Percentiles rank a stretch among this genome's conserved stretches.
Evolutionary conservation across 176 grass and related monocot species (phyloP).

Genomic region (Raddia guianensis): DNA sequence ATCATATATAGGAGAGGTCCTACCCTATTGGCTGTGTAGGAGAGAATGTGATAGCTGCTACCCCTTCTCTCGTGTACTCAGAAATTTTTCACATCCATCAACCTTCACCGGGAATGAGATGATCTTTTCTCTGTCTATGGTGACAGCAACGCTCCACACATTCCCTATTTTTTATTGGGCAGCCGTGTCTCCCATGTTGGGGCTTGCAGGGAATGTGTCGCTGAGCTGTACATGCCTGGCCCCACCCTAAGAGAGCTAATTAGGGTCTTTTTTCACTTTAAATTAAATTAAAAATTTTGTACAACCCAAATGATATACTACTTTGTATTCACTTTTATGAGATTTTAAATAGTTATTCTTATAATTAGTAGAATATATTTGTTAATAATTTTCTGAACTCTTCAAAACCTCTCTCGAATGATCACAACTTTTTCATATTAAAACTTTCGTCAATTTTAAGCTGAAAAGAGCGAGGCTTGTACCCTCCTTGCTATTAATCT

Average conservation of each 20-base stretch:
- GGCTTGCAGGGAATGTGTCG: constrained; percentile 37
- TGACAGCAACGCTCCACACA: constrained; percentile 44
- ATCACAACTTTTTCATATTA: too few relatives aligned
- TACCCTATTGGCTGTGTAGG: constrained; percentile 7
- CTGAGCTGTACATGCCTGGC: constrained; percentile 28
- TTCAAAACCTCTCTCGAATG: too few relatives aligned
- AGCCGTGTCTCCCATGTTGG: background rate
- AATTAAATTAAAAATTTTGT: background rate
- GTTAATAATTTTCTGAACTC: too few relatives aligned
- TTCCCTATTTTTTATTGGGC: constrained; percentile 43
- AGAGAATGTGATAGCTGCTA: constrained; percentile 18
- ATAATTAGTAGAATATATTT: too few relatives aligned
- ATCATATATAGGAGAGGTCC: too few relatives aligned
- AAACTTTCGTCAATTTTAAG: too few relatives aligned
- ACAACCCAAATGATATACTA: too few relatives aligned
- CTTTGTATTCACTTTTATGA: too few relatives aligned
- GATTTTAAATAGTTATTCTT: too few relatives aligned
- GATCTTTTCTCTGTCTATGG: constrained; percentile 22
- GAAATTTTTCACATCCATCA: constrained; percentile 45
- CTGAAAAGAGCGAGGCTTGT: too few relatives aligned
- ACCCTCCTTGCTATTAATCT: too few relatives aligned
- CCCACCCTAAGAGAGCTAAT: constrained; percentile 6
- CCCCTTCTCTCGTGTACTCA: background rate
- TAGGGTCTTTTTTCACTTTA: background rate
- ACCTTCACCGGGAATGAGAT: background rate